Evolutionary conservation across 2,329 filamentous ascomycete genomes (phyloP).

Genomic region (Zelopaecilomyces penicillatus): DNA sequence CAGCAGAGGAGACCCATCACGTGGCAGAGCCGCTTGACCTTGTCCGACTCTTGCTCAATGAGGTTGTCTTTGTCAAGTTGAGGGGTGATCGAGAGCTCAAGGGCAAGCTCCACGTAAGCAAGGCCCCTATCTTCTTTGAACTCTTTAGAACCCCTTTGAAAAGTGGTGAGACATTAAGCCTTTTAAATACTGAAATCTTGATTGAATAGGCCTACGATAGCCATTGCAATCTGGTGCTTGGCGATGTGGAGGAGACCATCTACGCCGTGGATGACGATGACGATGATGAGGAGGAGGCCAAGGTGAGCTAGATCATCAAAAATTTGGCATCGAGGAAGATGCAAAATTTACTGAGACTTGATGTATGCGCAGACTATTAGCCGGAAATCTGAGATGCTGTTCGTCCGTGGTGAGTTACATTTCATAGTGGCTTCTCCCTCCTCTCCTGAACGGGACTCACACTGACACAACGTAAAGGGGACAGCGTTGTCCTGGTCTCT

Average conservation of each 20-base stretch:
- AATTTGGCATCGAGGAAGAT: neutral
- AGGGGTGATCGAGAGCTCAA: constrained; percentile 92
- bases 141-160: neutral
- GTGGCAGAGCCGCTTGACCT: constrained; percentile 92
- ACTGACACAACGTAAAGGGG: constrained; percentile 40
- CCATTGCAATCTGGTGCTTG: constrained; percentile 93
- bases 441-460: neutral
- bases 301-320: constrained; percentile 38
- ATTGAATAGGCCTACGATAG: constrained; percentile 83
- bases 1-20: constrained; percentile 61
- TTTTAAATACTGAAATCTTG: constrained; percentile 6
- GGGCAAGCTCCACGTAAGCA: constrained; percentile 79
- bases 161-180: neutral
- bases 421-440: neutral
- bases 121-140: neutral
- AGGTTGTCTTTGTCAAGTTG: constrained; percentile 95
- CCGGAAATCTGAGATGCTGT: constrained; percentile 97
- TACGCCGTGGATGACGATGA: constrained; percentile 86
- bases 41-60: constrained; percentile 87
- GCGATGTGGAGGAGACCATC: constrained; percentile 95
- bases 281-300: constrained; percentile 66
- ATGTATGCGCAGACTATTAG: constrained; percentile 63
- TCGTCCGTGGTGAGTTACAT: constrained; percentile 70
- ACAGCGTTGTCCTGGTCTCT: constrained; percentile 65
- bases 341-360: constrained; percentile 8